Percentiles rank a stretch among this genome's conserved stretches.
These are phyloP conservation scores for Vanrija humicola DNA, from an alignment of 1,284 basidiomycete genomes.

Conservation along the genomic window DNA sequence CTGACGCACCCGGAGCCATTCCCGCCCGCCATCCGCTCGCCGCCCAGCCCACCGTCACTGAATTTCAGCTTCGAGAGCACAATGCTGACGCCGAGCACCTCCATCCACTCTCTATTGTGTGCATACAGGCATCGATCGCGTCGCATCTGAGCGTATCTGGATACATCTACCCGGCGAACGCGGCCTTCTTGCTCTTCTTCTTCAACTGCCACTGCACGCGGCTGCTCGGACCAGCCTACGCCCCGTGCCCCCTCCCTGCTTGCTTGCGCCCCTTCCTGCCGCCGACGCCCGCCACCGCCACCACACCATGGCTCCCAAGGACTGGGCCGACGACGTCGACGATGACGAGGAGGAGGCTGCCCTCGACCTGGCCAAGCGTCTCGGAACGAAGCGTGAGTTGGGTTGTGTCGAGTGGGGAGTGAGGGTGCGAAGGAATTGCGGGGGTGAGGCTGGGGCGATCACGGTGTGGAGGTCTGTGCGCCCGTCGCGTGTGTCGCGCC, in stretches of 20 bases:
- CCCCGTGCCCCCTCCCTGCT: background rate
- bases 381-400: conserved; percentile 18
- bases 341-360: conserved; percentile 19
- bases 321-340: conserved; percentile 31
- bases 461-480: background rate
- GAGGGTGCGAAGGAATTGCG: background rate
- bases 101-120: no score
- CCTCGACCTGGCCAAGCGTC: conserved; percentile 13
- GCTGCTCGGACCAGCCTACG: background rate
- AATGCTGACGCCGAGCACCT: background rate
- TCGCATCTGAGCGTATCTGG: no score
- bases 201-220: no score
- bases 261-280: background rate
- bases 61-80: no score
- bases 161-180: background rate
- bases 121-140: background rate
- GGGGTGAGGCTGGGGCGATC: background rate
- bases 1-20: conserved; percentile 13
- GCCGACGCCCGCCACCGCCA: background rate
- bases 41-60: background rate
- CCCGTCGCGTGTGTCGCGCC: background rate
- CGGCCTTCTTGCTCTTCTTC: background rate
- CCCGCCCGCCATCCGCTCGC: background rate
- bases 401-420: background rate
- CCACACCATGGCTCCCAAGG: conserved; percentile 7